Evolutionary conservation across 1,284 basidiomycete genomes (phyloP), one percentile per base, ranked within the genome.

Genomic region (Cutaneotrichosporon arboriforme): DNA sequence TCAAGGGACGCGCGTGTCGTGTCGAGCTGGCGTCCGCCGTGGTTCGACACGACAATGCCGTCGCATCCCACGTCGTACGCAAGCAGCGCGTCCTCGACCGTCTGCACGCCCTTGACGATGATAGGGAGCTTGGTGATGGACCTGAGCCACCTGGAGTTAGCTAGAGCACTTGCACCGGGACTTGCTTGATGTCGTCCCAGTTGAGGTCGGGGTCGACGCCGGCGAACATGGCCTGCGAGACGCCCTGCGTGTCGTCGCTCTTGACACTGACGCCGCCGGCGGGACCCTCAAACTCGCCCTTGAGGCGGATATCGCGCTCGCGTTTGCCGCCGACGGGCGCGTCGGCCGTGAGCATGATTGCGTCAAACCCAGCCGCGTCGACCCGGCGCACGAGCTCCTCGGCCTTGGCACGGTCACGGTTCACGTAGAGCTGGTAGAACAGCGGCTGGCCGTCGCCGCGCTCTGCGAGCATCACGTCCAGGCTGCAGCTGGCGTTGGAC

Each of bases 261-360:
- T 70, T 70, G 23, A 54, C 47, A 31, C 58, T 64, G 5, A 69
- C 69, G 14, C 68, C 70, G 12, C 62, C 67, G 4, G 65, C 68
- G 4, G 73, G 68, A n/a, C 64, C 65, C 50, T 72, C 68, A 48
- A 72, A 71, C 23, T 68, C 67, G 44, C 67, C 73, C 63, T 72
- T 76, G 31, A 68, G 57, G 20, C 79, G 66, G 65, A 79, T 70
- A 64, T 96, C 91, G 42, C 83, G 75, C 73, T 96, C 92, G 37
- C 91, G 81, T 67, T 92, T 91, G 13, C 90, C 87, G 8, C 88
- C 81, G 8, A 89, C 83, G 4, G 89, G 80, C 8, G 90, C 90
- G 75, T 96, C 92, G 3, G 93, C 91, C 0, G 92, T 96, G 41
- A 96, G 76, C 73, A 90, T 89, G 50, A 97, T 87, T 1, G 89